Evolutionary conservation across 192 early-diverging fungal genomes (phyloP).

Genomic region (Coemansia sp.): DNA sequence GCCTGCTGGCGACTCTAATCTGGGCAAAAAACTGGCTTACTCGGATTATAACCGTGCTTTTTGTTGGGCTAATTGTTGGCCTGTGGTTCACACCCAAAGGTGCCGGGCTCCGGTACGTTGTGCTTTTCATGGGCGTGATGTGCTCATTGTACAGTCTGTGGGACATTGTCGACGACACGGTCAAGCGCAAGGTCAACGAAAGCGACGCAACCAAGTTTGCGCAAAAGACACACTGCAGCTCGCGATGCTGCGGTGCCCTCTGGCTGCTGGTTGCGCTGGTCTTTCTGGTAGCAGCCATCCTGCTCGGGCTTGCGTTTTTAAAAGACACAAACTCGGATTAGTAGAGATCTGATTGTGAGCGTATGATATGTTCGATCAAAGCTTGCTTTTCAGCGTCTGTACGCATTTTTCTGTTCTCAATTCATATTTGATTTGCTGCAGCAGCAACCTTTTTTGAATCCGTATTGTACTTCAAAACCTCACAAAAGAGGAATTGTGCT

Average conservation of each 20-base stretch:
- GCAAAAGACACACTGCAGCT: slow-evolving; percentile 68
- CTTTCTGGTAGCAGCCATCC: slow-evolving; percentile 76
- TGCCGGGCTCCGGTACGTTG: slow-evolving; percentile 62
- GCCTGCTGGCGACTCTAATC: too few species aligned
- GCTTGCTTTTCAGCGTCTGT: too few species aligned
- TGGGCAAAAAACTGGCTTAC: too few species aligned
- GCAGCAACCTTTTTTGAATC: not conserved
- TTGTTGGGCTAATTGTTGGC: too few species aligned
- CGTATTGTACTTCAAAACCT: not conserved
- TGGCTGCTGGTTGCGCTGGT: slow-evolving; percentile 87
- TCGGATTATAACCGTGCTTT: too few species aligned
- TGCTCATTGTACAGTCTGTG: slow-evolving; percentile 87
- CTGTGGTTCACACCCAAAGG: too few species aligned
- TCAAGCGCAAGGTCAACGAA: slow-evolving; percentile 88
- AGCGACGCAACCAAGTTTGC: slow-evolving; percentile 92
- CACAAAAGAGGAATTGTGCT: not conserved
- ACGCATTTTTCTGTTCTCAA: not conserved
- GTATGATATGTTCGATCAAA: not conserved
- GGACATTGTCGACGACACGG: slow-evolving; percentile 94
- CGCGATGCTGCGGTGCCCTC: slow-evolving; percentile 84
- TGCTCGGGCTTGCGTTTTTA: slow-evolving; percentile 78
- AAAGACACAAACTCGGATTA: slow-evolving; percentile 46
- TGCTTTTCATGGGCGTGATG: slow-evolving; percentile 95
- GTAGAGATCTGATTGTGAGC: not conserved
- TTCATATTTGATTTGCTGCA: not conserved